Conservation (phyloP, 1,284 basidiomycete species). For the Apiotrichum laibachii region DNA sequence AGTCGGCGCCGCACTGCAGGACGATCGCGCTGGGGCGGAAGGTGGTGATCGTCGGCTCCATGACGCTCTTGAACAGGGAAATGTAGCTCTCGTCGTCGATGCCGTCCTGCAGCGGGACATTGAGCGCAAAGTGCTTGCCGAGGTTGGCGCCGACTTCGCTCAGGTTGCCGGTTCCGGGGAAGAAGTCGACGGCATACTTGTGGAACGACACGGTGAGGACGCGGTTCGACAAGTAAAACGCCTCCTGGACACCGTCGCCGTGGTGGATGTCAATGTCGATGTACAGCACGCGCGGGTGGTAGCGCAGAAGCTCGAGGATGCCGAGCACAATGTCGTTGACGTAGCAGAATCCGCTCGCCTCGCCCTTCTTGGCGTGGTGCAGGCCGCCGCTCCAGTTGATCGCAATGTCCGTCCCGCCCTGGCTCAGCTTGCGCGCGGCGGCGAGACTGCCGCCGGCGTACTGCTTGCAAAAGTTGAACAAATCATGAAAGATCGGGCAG, state of each 20-base stretch:
- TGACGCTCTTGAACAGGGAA: conserved; percentile 90
- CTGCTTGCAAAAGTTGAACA: conserved; percentile 89
- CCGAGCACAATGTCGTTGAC: conserved; percentile 92
- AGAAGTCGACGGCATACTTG: conserved; percentile 98
- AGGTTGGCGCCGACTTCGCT: conserved; percentile 79
- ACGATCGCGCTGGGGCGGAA: conserved; percentile 91
- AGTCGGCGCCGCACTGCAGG: conserved; percentile 96
- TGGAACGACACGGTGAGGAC: conserved; percentile 99
- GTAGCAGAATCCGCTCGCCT: conserved; percentile 95
- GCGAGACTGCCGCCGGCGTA: conserved; percentile 89
- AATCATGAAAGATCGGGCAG: conserved; percentile 87
- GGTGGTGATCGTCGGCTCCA: conserved; percentile 85
- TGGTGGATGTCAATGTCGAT: conserved; percentile 98
- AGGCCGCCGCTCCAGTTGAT: conserved; percentile 97
- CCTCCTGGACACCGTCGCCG: conserved; percentile 93
- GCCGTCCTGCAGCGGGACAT: conserved; percentile 92
- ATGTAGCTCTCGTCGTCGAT: conserved; percentile 97
- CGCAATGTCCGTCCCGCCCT: conserved; percentile 88
- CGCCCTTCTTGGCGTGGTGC: conserved; percentile 92
- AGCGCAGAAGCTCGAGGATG: conserved; percentile 84
- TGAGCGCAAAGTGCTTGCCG: conserved; percentile 94
- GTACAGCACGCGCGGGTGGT: conserved; percentile 86
- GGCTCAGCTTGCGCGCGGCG: conserved; percentile 77
- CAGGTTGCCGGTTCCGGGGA: conserved; percentile 90
- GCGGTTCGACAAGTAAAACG: conserved; percentile 95